Evolutionary conservation across 2,329 filamentous ascomycete genomes (phyloP).

Genomic region (Talaromyces sp.): DNA sequence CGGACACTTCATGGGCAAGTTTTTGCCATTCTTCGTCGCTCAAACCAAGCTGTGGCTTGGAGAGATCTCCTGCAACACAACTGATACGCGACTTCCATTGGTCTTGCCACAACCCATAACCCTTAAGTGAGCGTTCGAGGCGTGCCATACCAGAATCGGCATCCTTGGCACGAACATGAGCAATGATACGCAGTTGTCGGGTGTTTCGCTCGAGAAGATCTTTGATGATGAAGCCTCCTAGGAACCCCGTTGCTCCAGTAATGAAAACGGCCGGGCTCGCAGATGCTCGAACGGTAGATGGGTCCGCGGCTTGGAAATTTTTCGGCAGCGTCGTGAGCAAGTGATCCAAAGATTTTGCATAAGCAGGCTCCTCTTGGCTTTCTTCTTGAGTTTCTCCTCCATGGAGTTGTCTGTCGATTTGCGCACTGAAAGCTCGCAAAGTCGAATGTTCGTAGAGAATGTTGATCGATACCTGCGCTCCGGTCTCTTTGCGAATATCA

Average conservation of each 20-base stretch:
- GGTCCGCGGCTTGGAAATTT: conserved; percentile 16
- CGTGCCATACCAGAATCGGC: conserved; percentile 59
- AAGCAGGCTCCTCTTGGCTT: conserved; percentile 45
- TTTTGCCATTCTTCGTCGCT: conserved; percentile 61
- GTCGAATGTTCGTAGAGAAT: conserved; percentile 67
- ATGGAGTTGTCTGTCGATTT: conserved; percentile 33
- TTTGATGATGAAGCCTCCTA: conserved; percentile 74
- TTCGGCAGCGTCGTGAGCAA: conserved; percentile 12
- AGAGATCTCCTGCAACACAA: conserved; percentile 69
- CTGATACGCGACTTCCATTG: conserved; percentile 62
- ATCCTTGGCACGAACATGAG: conserved; percentile 66
- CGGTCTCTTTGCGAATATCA: conserved; percentile 59
- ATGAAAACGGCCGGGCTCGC: conserved; percentile 63
- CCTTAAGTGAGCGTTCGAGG: conserved; percentile 63
- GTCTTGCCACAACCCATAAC: conserved; percentile 70
- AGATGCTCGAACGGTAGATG: conserved; percentile 17
- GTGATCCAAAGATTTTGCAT: conserved; percentile 18
- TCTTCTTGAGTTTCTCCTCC: conserved; percentile 45
- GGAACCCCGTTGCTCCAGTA: conserved; percentile 85
- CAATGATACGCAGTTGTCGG: conserved; percentile 61
- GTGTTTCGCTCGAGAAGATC: conserved; percentile 65
- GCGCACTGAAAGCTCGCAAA: conserved; percentile 56
- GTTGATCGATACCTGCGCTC: conserved; percentile 65
- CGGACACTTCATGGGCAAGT: conserved; percentile 64
- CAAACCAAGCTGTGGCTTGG: conserved; percentile 70